phyloP scores from a whole-genome alignment of 805 yeast species.

The Dipodascopsis uninucleata region DNA sequence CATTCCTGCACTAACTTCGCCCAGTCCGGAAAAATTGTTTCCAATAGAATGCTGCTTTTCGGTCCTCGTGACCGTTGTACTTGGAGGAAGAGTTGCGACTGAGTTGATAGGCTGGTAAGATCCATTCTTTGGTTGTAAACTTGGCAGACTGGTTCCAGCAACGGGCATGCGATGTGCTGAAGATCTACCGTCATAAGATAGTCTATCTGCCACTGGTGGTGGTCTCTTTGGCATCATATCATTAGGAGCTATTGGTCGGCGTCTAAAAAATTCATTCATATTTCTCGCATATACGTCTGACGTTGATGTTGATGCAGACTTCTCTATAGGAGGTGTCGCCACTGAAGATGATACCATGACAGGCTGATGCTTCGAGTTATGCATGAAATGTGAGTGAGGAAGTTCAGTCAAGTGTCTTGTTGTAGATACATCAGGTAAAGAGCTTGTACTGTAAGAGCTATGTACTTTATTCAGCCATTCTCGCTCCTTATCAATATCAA shows the following conservation, averaged over 20 bases:
- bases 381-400: conserved; percentile 10
- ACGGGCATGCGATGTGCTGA: conserved; percentile 10
- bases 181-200: conserved; percentile 10
- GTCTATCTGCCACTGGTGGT: conserved; percentile 16
- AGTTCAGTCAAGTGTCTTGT: conserved; percentile 8
- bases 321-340: background rate
- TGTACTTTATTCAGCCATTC: too few species aligned
- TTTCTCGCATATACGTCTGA: conserved; percentile 31
- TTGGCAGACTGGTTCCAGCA: conserved; percentile 12
- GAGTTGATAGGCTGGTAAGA: conserved; percentile 7
- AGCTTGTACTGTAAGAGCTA: too few species aligned
- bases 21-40: conserved; percentile 17
- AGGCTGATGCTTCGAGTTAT: too few species aligned
- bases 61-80: conserved; percentile 5
- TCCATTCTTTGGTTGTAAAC: background rate
- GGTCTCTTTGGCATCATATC: conserved; percentile 22
- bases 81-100: conserved; percentile 9
- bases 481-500: conserved; percentile 1
- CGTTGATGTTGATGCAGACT: conserved; percentile 10
- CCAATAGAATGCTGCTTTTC: conserved; percentile 18
- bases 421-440: background rate
- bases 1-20: conserved; percentile 33
- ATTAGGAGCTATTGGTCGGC: conserved; percentile 7
- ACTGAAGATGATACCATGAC: conserved; percentile 9
- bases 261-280: conserved; percentile 33